A percentile compares a stretch with the other conserved stretches of the same genome.
phyloP scores from a whole-genome alignment of 169 alveolate species.

The Plasmodium falciparum region DNA sequence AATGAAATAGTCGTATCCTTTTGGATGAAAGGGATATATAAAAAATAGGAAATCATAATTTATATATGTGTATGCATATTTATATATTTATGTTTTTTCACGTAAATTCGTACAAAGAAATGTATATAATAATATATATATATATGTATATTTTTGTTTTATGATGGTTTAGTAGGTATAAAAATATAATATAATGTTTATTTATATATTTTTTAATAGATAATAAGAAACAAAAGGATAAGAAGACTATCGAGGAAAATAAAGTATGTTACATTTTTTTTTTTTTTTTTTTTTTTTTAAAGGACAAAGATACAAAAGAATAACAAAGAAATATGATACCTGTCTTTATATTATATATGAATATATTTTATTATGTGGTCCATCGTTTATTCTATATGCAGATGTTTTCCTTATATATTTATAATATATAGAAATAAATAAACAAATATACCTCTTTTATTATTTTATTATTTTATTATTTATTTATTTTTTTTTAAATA shows the following conservation, averaged over 20 bases:
- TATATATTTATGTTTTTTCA: background rate
- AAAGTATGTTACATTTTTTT: slow-evolving; percentile 17
- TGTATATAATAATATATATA: background rate
- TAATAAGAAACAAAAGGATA: slow-evolving; percentile 24
- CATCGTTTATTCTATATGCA: too few species aligned
- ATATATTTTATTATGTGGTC: background rate
- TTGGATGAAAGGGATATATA: background rate
- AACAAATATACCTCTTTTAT: background rate
- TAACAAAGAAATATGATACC: background rate
- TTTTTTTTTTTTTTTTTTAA: background rate
- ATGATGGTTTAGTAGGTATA: background rate
- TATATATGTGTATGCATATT: background rate
- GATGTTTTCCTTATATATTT: too few species aligned
- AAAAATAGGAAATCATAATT: background rate
- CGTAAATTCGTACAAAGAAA: background rate
- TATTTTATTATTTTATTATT: background rate
- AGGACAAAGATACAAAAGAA: background rate
- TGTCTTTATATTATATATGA: background rate
- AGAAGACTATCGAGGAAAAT: slow-evolving; percentile 5
- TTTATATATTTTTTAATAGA: slow-evolving; percentile 6
- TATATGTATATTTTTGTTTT: background rate
- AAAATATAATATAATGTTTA: background rate
- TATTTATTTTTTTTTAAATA: background rate
- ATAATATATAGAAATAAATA: background rate
- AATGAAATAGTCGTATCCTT: background rate